These are phyloP conservation scores for Lasiosphaeriaceae sp. DNA, from an alignment of 495 filamentous ascomycete genomes.

Conservation along the genomic window DNA sequence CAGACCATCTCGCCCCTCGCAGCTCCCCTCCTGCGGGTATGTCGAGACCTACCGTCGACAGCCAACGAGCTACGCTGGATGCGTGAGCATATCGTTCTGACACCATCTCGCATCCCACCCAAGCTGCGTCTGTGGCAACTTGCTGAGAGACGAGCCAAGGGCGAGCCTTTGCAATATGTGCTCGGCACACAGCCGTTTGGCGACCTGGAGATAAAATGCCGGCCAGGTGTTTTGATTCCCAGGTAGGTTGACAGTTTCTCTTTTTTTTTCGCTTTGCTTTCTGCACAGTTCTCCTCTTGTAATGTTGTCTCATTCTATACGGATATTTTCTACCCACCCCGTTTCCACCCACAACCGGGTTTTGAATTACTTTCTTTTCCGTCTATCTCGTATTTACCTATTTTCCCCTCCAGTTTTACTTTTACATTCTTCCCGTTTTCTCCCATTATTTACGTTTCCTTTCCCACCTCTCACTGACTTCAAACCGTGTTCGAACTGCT, in stretches of 20 bases:
- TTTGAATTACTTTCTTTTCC: too few species aligned
- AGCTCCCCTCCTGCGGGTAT: constrained; percentile 62
- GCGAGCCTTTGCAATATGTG: constrained; percentile 83
- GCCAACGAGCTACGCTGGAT: constrained; percentile 86
- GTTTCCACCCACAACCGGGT: too few species aligned
- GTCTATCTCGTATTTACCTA: too few species aligned
- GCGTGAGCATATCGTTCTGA: constrained; percentile 45
- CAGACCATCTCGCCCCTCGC: constrained; percentile 53
- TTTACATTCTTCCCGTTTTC: too few species aligned
- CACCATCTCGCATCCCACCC: constrained; percentile 1
- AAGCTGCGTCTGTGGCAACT: constrained; percentile 40
- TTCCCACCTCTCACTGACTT: too few species aligned
- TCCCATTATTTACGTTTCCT: too few species aligned
- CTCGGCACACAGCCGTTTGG: constrained; percentile 89
- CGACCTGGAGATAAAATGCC: constrained; percentile 70
- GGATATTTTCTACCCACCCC: too few species aligned
- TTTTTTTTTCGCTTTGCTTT: too few species aligned
- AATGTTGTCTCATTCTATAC: too few species aligned
- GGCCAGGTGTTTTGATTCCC: constrained; percentile 77
- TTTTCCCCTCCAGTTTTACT: too few species aligned
- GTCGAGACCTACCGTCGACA: constrained; percentile 63
- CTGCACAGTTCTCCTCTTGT: too few species aligned
- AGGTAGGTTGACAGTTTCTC: constrained; percentile 44
- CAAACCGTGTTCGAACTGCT: too few species aligned
- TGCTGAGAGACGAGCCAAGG: constrained; percentile 56